phyloP scores from a whole-genome alignment of 2,329 filamentous ascomycete genomes.

The Talaromyces rugulosus region DNA sequence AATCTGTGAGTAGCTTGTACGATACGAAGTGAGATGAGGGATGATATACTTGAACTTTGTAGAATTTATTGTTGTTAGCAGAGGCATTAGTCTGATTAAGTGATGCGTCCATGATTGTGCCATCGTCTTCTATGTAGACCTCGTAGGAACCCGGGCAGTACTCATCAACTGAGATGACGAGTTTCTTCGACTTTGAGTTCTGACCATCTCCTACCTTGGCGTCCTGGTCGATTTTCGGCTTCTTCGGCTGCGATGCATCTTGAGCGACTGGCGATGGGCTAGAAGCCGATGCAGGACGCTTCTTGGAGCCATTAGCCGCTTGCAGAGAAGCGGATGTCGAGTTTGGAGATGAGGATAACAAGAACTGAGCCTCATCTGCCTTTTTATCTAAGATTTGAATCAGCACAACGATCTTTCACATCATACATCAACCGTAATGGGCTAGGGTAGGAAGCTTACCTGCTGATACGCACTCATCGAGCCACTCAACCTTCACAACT shows the following conservation, averaged over 20 bases:
- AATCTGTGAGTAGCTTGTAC: constrained; percentile 1
- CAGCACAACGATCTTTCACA: neutral
- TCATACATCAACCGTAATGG: neutral
- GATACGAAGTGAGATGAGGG: constrained; percentile 24
- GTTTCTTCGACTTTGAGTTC: constrained; percentile 37
- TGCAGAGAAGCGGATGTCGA: constrained; percentile 19
- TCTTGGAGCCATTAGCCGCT: constrained; percentile 26
- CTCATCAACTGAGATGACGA: constrained; percentile 48
- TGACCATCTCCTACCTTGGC: constrained; percentile 39
- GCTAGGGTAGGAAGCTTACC: constrained; percentile 57
- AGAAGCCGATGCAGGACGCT: constrained; percentile 17
- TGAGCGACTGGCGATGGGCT: constrained; percentile 16
- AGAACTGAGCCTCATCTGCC: neutral
- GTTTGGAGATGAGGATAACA: neutral
- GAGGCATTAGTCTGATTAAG: constrained; percentile 72
- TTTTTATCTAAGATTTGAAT: neutral
- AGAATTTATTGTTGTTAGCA: constrained; percentile 80
- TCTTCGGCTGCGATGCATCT: constrained; percentile 28
- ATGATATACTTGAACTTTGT: constrained; percentile 63
- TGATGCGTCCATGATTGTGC: constrained; percentile 66
- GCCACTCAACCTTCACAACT: neutral
- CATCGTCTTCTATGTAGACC: constrained; percentile 64
- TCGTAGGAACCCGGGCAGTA: constrained; percentile 21
- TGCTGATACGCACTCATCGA: constrained; percentile 44
- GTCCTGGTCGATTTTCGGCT: constrained; percentile 14